These are phyloP conservation scores for Azolla pinnata DNA, from an alignment of 75 land plant species.

Conservation along the genomic window DNA sequence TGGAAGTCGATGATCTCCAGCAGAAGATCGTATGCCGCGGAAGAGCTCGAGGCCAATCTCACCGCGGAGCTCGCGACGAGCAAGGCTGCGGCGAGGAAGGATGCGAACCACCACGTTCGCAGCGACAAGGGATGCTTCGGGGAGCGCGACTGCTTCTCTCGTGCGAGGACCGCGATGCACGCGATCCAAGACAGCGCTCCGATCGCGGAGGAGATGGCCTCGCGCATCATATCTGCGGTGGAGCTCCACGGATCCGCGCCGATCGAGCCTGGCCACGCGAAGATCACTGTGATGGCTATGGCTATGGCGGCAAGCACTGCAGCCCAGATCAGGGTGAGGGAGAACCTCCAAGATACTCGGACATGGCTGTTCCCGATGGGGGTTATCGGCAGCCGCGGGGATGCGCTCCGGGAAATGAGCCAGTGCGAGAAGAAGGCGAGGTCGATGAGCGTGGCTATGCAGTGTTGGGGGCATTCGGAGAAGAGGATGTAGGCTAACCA, in stretches of 20 bases:
- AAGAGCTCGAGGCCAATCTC: background rate
- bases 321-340: conserved; percentile 28
- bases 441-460: background rate
- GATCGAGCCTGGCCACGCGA: conserved; percentile 8
- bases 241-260: no score
- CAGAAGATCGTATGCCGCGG: background rate
- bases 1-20: background rate
- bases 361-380: background rate
- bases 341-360: conserved; percentile 17
- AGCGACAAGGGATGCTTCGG: background rate
- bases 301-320: conserved; percentile 18
- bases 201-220: background rate
- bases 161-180: background rate
- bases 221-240: background rate
- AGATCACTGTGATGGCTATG: conserved; percentile 25
- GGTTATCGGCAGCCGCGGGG: background rate
- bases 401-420: background rate
- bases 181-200: conserved; percentile 7
- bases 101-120: conserved; percentile 8
- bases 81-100: background rate
- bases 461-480: background rate
- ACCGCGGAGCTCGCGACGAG: background rate
- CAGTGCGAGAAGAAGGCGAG: background rate
- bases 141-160: background rate
- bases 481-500: conserved; percentile 8